Percentiles rank a stretch among this genome's conserved stretches.
Conservation (phyloP, 495 filamentous ascomycete genomes). For the Hyaloscypha bicolor region DNA sequence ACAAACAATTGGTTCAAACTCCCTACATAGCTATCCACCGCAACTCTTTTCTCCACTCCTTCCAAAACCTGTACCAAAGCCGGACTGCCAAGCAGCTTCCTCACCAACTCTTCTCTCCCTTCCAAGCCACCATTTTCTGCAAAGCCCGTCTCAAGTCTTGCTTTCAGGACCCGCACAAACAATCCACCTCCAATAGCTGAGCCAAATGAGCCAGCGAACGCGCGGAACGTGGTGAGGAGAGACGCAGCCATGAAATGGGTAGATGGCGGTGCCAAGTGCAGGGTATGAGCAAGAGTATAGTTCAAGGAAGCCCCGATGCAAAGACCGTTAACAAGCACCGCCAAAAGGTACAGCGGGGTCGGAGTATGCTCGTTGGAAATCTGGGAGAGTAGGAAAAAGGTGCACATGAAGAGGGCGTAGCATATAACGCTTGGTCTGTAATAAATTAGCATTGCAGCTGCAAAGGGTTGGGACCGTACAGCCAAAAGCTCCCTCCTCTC, state of each 20-base stretch:
- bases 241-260: slow-evolving; percentile 73
- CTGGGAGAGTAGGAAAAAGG: slow-evolving; percentile 24
- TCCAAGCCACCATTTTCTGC: slow-evolving; percentile 46
- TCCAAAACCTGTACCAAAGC: slow-evolving; percentile 56
- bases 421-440: slow-evolving; percentile 45
- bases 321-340: slow-evolving; percentile 68
- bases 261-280: slow-evolving; percentile 62
- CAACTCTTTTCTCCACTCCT: slow-evolving; percentile 58
- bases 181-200: slow-evolving; percentile 76
- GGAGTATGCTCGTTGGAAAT: slow-evolving; percentile 22
- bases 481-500: slow-evolving; percentile 65
- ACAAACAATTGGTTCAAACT: slow-evolving; percentile 61
- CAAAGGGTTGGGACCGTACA: slow-evolving; percentile 34
- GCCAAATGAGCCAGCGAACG: slow-evolving; percentile 75
- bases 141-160: slow-evolving; percentile 59
- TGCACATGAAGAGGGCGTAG: slow-evolving; percentile 23
- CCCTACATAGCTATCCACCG: slow-evolving; percentile 61
- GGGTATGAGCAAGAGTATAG: slow-evolving; percentile 74
- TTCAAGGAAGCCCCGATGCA: slow-evolving; percentile 70
- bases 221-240: slow-evolving; percentile 70
- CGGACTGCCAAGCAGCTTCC: slow-evolving; percentile 68
- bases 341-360: slow-evolving; percentile 47
- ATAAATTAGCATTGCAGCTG: slow-evolving; percentile 8
- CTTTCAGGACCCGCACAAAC: slow-evolving; percentile 64
- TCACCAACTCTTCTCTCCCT: slow-evolving; percentile 56